Base-by-base conservation (phyloP, 2,329 filamentous ascomycete genomes). In the Colletotrichum falcatum region DNA sequence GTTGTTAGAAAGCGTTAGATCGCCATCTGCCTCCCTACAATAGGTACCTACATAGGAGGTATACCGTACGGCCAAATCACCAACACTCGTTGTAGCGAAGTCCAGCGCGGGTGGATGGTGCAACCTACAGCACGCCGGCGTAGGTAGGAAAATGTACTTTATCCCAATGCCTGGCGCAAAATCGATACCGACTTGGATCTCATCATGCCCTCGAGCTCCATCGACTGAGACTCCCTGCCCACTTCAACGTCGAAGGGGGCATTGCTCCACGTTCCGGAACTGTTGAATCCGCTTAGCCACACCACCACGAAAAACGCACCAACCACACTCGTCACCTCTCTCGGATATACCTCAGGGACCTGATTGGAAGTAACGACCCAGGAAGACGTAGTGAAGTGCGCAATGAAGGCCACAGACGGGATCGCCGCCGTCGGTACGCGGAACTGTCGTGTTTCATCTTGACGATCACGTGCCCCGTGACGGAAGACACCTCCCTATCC, bases 401-500 rank as follows among this genome's bases (percentile, higher is more conserved):
- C 55, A 35, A 18, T 54, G 39, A 61, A 6, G 12, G 18, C 42
- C 20, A 48, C 33, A 26, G 44, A 58, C 30, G 23, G 65, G 46
- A 63, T 68, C 30, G 37, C 46, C 58, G 44, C 53, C 58, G 37
- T 71, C 64, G 58, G 64, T 48, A 67, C 14, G 51, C 64, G 44
- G 68, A 39, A 63, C 23, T 68, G 49, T 70, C 49, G 65, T 46
- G 68, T 71, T 71, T 71, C 64, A 68, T 35, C 11, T 63, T n/a
- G 37, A n/a, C 16, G 44, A 59, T 71, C 68, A 71, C 68, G 68
- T 71, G 68, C 48, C n/a, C 58, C 11, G 20, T 35, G n/a, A 62
- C 46, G 12, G n/a, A 44, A 37, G 49, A 55, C 60, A 49, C 49
- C 39, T 44, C 58, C 20, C 5, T 30, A 20, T 49, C 28, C 30